Conservation (phyloP, 1,284 basidiomycete species). For the Blastosporella zonata region DNA sequence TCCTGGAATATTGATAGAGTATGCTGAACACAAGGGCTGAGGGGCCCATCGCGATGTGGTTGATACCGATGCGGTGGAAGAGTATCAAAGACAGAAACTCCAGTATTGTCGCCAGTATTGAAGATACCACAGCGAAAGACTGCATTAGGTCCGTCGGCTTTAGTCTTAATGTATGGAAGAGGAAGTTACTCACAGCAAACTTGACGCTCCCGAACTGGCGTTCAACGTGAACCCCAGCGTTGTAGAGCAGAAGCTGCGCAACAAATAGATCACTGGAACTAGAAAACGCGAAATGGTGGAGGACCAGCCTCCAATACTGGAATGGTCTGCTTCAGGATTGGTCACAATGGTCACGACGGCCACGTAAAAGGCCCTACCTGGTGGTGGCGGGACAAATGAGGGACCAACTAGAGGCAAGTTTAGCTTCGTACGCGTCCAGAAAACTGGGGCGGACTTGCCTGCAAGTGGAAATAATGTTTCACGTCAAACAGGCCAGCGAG, state of each 20-base stretch:
- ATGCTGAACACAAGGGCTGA: slow-evolving; percentile 70
- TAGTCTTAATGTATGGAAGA: neutral
- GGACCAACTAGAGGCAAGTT: slow-evolving; percentile 47
- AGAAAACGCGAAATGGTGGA: slow-evolving; percentile 76
- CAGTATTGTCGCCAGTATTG: slow-evolving; percentile 62
- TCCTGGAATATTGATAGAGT: slow-evolving; percentile 76
- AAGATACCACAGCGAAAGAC: slow-evolving; percentile 74
- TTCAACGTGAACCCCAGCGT: slow-evolving; percentile 73
- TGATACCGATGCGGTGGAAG: slow-evolving; percentile 63
- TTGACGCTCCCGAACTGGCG: slow-evolving; percentile 85
- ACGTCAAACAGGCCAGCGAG: slow-evolving; percentile 76
- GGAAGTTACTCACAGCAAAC: slow-evolving; percentile 67
- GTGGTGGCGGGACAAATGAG: slow-evolving; percentile 68
- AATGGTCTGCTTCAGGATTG: slow-evolving; percentile 24
- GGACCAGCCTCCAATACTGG: slow-evolving; percentile 83
- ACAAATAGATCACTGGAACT: slow-evolving; percentile 86
- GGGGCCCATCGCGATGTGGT: slow-evolving; percentile 74
- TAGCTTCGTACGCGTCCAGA: slow-evolving; percentile 5
- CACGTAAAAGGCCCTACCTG: slow-evolving; percentile 43
- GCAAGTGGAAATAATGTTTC: slow-evolving; percentile 85
- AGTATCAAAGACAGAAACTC: slow-evolving; percentile 64
- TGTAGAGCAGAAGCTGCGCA: slow-evolving; percentile 73
- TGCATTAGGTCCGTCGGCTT: slow-evolving; percentile 26
- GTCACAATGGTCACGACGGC: slow-evolving; percentile 11
- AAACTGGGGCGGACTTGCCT: slow-evolving; percentile 41